Conservation (phyloP, 495 filamentous ascomycete genomes). For the Aspergillus coremiiformis region DNA sequence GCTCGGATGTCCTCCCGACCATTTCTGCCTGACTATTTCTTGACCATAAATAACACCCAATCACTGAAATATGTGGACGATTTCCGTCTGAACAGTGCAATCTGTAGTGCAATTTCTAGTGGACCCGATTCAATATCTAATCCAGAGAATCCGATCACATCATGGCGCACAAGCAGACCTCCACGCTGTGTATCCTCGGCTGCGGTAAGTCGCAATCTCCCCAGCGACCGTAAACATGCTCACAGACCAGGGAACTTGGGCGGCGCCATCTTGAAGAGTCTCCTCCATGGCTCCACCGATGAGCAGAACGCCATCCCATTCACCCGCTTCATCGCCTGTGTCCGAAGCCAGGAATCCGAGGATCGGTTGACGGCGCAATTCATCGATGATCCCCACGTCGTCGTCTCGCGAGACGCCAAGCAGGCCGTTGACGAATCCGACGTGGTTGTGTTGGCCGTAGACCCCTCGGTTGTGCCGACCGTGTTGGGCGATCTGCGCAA, state of each 20-base stretch:
- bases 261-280: constrained; percentile 28
- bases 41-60: too few species aligned
- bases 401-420: constrained; percentile 14
- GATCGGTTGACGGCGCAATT: constrained; percentile 6
- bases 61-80: neutral
- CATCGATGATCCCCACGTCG: constrained; percentile 10
- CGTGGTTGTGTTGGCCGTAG: constrained; percentile 28
- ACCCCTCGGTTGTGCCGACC: constrained; percentile 24
- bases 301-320: constrained; percentile 12
- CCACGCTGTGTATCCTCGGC: constrained; percentile 31
- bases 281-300: constrained; percentile 13
- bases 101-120: too few species aligned
- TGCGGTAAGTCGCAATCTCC: constrained; percentile 22
- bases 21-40: too few species aligned
- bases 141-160: too few species aligned
- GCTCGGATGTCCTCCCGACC: too few species aligned
- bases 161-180: constrained; percentile 1
- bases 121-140: too few species aligned
- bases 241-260: constrained; percentile 28
- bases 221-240: neutral
- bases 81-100: too few species aligned
- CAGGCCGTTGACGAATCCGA: constrained; percentile 17
- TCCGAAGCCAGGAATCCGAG: constrained; percentile 22
- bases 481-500: constrained; percentile 22
- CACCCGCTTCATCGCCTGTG: constrained; percentile 26